Base-by-base conservation (phyloP, 163 green algal species). In the Chloromonas sp. region DNA sequence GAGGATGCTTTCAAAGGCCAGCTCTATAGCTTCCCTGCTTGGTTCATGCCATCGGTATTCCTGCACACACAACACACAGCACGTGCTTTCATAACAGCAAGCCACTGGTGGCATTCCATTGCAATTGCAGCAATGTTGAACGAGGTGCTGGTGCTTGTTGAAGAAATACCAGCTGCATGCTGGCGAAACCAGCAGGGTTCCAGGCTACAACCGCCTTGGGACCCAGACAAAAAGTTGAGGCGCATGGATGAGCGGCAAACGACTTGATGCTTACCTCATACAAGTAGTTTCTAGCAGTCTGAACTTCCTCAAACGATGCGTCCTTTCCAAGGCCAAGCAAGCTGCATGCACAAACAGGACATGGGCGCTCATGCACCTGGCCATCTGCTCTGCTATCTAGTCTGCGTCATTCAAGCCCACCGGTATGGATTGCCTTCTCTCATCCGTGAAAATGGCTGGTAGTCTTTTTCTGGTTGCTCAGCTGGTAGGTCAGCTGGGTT, bases 11-110 rank as follows among this genome's bases (percentile, higher is more conserved):
- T 98, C 95, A 87, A 95, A 96, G 0, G 95, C 94, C 57, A 95
- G 88, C 89, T 98, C 95, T 57, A 98, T 96, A 1, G 93, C 84
- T 82, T 98, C 95, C 61, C 91, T 85, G 84, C 91, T 96, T 0
- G 88, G 89, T 84, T 95, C 94, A 85, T 98, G 94, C 81, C 84
- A 90, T 70, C 88, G 90, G 89, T 97, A 96, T 86, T 93, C 87
- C 93, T 95, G 88, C 85, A 79, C 78, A 82, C 2, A 15, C 3
- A 61, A 66, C 78, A 82, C 58, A 82, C 57, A 62, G 36, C 76
- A 81, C 11, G 66, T 11, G 60, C 60, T 5, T 66, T 61, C 60
- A 60, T 58, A 83, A 8, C 15, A 79, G 80, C 8, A 8, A 76
- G 76, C 76, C 8, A 13, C n/a, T 58, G 15, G 3, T 81, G 76